Evolutionary conservation across 768 basidiomycete genomes (phyloP).

Genomic region (Lyophyllum shimeji): DNA sequence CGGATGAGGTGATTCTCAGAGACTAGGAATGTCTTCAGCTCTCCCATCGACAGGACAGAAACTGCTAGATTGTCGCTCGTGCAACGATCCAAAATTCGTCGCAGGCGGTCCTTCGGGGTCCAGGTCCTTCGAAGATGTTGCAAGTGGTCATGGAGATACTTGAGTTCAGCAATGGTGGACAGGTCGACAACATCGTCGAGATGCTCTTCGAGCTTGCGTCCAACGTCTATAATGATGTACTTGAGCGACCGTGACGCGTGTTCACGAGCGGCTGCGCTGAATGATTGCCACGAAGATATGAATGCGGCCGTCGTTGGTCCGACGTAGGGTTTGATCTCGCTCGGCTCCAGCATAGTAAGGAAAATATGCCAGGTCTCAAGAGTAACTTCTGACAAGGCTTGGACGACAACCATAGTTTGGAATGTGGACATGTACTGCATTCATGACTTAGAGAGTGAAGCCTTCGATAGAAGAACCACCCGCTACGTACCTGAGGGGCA

Average conservation of each 20-base stretch:
- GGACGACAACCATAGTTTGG: constrained; percentile 81
- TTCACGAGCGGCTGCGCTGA: constrained; percentile 51
- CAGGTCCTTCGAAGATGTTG: constrained; percentile 44
- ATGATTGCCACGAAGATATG: constrained; percentile 70
- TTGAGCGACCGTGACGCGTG: constrained; percentile 61
- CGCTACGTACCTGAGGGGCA: constrained; percentile 75
- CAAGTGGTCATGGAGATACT: constrained; percentile 40
- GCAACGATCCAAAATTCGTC: constrained; percentile 70
- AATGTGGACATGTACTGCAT: constrained; percentile 92
- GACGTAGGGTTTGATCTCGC: constrained; percentile 80
- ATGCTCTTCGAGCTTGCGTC: constrained; percentile 48
- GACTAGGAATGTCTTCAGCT: constrained; percentile 69
- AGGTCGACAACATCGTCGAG: constrained; percentile 83
- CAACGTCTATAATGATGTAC: constrained; percentile 68
- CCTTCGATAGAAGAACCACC: not conserved
- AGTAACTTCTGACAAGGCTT: constrained; percentile 75
- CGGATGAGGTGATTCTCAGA: constrained; percentile 51
- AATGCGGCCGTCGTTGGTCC: constrained; percentile 87
- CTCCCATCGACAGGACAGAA: constrained; percentile 67
- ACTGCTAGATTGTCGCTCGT: constrained; percentile 81
- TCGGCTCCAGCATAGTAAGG: constrained; percentile 59
- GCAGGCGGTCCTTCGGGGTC: constrained; percentile 54
- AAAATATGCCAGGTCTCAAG: constrained; percentile 81
- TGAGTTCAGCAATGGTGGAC: constrained; percentile 66
- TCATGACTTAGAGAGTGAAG: constrained; percentile 3